These are phyloP conservation scores for Erysimum cheiri DNA, from an alignment of 441 rosid genomes.

Conservation along the genomic window DNA sequence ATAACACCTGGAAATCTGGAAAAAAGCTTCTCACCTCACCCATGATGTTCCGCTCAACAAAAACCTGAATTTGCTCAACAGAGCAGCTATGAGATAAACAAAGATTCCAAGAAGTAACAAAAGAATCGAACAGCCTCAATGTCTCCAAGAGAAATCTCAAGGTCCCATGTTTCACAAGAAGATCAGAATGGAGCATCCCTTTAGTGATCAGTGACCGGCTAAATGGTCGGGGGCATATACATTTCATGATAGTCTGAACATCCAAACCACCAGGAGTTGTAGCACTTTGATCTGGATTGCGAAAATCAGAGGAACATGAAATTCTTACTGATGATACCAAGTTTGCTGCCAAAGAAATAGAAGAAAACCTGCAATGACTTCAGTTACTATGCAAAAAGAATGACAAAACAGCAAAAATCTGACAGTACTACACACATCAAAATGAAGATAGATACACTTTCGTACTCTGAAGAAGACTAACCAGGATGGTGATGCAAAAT, in stretches of 20 bases:
- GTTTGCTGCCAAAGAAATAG: constrained; percentile 82
- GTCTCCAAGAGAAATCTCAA: constrained; percentile 82
- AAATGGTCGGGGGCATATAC: constrained; percentile 78
- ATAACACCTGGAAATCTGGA: constrained; percentile 86
- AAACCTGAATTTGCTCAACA: constrained; percentile 51
- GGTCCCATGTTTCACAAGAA: constrained; percentile 84
- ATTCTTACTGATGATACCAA: constrained; percentile 66
- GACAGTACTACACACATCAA: constrained; percentile 19
- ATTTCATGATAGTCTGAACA: constrained; percentile 67
- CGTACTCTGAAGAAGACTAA: constrained; percentile 52
- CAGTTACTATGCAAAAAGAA: constrained; percentile 48
- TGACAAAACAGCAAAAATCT: constrained; percentile 22
- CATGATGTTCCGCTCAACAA: constrained; percentile 65
- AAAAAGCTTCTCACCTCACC: constrained; percentile 70
- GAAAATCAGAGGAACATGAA: constrained; percentile 65
- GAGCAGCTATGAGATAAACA: constrained; percentile 45
- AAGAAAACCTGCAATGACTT: constrained; percentile 81
- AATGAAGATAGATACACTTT: constrained; percentile 28
- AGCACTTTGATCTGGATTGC: constrained; percentile 50
- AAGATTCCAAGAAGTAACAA: constrained; percentile 53
- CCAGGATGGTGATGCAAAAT: constrained; percentile 84
- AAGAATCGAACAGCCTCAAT: constrained; percentile 71
- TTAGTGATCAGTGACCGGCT: constrained; percentile 75
- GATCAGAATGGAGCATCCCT: constrained; percentile 89
- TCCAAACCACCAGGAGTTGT: constrained; percentile 52